Evolutionary conservation across 257 asterid genomes (phyloP).

Genomic region (Nicotiana knightiana): DNA sequence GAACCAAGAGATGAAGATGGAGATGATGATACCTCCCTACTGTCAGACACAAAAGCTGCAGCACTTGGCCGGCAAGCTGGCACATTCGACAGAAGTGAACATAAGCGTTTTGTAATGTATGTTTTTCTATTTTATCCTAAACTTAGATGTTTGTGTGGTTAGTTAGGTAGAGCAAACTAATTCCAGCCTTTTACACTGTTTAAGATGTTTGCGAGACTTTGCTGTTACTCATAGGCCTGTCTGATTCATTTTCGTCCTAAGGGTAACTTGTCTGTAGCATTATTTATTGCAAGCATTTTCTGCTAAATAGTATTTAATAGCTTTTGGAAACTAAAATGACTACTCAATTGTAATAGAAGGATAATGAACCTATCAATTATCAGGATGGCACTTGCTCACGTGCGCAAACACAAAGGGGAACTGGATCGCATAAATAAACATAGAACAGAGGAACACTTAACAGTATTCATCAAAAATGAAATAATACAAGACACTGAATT

Average conservation of each 20-base stretch:
- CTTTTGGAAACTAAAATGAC: neutral
- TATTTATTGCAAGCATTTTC: neutral
- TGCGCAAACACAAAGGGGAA: neutral
- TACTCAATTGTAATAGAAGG: neutral
- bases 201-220: neutral
- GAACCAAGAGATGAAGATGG: conserved; percentile 38
- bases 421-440: neutral
- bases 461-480: neutral
- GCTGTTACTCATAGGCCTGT: neutral
- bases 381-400: neutral
- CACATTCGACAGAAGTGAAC: conserved; percentile 63
- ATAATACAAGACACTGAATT: neutral
- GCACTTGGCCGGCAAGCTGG: conserved; percentile 54
- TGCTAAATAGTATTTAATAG: neutral
- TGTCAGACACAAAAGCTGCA: conserved; percentile 38
- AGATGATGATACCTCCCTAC: conserved; percentile 34
- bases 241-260: neutral
- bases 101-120: conserved; percentile 83
- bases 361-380: neutral
- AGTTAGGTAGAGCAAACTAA: neutral
- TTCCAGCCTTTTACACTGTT: neutral
- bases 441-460: neutral
- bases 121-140: conserved; percentile 8
- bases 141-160: neutral
- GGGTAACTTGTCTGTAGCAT: neutral